Percentiles rank a stretch among this genome's conserved stretches.
Evolutionary conservation across 2,329 filamentous ascomycete species (phyloP).

Genomic region (Curvularia lunata): DNA sequence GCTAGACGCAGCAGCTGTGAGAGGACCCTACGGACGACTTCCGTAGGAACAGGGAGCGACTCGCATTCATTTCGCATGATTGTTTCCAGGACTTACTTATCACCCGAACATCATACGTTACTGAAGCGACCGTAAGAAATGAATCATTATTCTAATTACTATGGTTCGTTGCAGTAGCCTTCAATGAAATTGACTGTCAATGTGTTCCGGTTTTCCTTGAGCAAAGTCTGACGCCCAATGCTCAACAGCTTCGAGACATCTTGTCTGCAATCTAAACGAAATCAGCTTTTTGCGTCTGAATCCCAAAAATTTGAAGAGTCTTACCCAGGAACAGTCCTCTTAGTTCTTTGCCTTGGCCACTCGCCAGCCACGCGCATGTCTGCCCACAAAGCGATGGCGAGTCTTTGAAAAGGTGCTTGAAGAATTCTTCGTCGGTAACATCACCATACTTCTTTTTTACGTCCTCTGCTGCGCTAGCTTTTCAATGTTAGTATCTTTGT

Average conservation of each 20-base stretch:
- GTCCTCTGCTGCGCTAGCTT: constrained; percentile 31
- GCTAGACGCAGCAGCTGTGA: background rate
- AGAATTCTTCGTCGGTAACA: constrained; percentile 34
- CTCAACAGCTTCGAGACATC: constrained; percentile 33
- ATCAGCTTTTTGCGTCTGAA: background rate
- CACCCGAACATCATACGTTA: background rate
- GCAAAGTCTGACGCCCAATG: constrained; percentile 31
- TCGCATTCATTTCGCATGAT: background rate
- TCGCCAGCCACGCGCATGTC: constrained; percentile 39
- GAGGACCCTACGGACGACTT: background rate
- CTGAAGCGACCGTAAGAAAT: background rate
- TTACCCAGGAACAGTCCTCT: constrained; percentile 37
- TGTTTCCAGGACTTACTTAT: background rate
- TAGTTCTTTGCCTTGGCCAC: constrained; percentile 37
- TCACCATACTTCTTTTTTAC: constrained; percentile 39
- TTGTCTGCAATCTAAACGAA: constrained; percentile 36
- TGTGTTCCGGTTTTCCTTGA: constrained; percentile 38
- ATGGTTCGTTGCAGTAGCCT: constrained; percentile 42
- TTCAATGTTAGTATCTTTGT: constrained; percentile 7
- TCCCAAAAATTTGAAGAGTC: background rate
- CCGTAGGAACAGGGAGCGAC: background rate
- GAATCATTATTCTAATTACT: background rate
- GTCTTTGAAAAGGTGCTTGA: constrained; percentile 39
- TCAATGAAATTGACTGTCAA: constrained; percentile 42
- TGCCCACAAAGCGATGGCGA: constrained; percentile 37